Conservation (phyloP, 805 yeast genomes). For the Danielozyma ontarioensis region DNA sequence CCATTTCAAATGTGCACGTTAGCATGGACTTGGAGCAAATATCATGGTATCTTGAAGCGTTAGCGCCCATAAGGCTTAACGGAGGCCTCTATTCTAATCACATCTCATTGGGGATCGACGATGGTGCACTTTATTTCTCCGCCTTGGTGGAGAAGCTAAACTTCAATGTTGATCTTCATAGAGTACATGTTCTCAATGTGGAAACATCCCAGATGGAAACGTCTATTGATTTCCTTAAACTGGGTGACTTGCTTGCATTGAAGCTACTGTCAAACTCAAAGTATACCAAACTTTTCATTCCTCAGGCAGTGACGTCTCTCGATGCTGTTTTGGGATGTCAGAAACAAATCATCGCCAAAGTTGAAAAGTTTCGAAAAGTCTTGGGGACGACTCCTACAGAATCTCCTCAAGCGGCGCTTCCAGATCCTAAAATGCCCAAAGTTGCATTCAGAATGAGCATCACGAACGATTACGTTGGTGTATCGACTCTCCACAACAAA, state of each 20-base stretch:
- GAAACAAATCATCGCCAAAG: conserved; percentile 4
- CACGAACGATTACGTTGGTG: conserved; percentile 30
- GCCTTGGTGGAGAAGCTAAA: conserved; percentile 15
- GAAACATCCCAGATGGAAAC: conserved; percentile 22
- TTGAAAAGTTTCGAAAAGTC: conserved; percentile 5
- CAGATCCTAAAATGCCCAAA: background rate
- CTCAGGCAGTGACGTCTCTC: conserved; percentile 16
- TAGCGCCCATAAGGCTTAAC: conserved; percentile 12
- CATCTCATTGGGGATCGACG: conserved; percentile 8
- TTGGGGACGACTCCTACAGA: background rate
- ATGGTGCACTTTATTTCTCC: conserved; percentile 9
- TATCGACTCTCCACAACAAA: conserved; percentile 27
- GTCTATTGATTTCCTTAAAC: conserved; percentile 7
- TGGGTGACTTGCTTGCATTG: conserved; percentile 8
- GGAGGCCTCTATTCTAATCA: conserved; percentile 13
- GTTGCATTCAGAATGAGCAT: conserved; percentile 19
- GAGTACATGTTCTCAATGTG: conserved; percentile 13
- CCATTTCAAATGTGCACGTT: conserved; percentile 13
- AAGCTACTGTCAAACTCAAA: conserved; percentile 18
- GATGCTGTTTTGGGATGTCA: conserved; percentile 8
- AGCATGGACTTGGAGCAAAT: no score
- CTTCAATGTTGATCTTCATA: conserved; percentile 10
- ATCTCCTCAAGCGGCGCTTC: background rate
- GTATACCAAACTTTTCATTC: conserved; percentile 23
- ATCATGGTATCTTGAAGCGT: conserved; percentile 13